A percentile compares a stretch with the other conserved stretches of the same genome.
These are phyloP conservation scores for Amanita pallidorosea DNA, from an alignment of 768 basidiomycete genomes.

Conservation along the genomic window DNA sequence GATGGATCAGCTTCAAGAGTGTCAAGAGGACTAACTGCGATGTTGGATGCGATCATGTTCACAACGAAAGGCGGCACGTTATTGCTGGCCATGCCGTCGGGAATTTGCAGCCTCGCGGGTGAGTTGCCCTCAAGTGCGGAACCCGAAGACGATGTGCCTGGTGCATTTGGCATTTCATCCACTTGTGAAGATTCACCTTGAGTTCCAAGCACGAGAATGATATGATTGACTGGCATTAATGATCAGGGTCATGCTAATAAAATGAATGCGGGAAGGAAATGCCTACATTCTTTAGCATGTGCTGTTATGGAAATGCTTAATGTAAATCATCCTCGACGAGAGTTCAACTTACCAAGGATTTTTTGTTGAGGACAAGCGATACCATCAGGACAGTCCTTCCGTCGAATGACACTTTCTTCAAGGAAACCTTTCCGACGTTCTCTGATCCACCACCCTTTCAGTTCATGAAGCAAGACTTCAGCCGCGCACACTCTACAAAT, in stretches of 20 bases:
- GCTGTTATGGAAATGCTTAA: constrained; percentile 23
- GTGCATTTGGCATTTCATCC: background rate
- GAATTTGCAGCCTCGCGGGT: background rate
- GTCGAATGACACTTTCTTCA: constrained; percentile 40
- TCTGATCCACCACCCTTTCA: constrained; percentile 76
- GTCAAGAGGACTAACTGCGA: background rate
- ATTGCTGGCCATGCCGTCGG: background rate
- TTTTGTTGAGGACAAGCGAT: constrained; percentile 47
- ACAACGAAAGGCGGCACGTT: background rate
- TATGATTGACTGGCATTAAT: constrained; percentile 27
- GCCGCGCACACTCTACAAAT: constrained; percentile 68
- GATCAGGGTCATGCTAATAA: constrained; percentile 3
- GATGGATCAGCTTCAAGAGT: background rate
- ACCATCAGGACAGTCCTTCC: constrained; percentile 65
- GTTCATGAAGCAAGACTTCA: constrained; percentile 65
- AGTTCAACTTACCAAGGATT: constrained; percentile 45
- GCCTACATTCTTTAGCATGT: constrained; percentile 71
- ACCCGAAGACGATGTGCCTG: background rate
- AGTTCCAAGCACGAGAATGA: constrained; percentile 14
- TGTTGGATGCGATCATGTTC: background rate
- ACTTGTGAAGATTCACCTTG: background rate
- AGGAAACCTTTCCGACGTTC: constrained; percentile 64
- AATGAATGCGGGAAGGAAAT: background rate
- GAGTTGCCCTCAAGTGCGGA: background rate
- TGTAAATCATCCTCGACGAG: background rate